Conservation (phyloP, 257 asterid genomes). For the Solanum medicagineum region DNA sequence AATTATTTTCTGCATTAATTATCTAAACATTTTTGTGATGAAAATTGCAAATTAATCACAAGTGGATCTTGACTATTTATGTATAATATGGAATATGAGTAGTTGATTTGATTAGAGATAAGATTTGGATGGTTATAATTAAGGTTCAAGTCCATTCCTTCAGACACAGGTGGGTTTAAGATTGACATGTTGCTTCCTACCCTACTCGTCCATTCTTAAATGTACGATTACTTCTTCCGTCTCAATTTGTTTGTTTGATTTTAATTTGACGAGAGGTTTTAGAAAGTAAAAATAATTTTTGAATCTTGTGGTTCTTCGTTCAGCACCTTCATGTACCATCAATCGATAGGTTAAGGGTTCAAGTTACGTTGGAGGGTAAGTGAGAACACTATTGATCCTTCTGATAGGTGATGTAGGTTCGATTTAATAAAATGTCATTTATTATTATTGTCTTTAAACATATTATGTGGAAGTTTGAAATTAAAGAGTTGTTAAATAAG, state of each 20-base stretch:
- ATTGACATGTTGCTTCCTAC: not conserved
- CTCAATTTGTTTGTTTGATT: not conserved
- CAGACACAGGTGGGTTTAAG: not conserved
- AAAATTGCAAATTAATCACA: not conserved
- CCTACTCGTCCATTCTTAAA: not conserved
- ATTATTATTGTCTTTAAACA: not conserved
- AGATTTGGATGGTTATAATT: not conserved
- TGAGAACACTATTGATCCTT: not conserved
- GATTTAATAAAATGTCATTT: not conserved
- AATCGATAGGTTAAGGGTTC: not conserved
- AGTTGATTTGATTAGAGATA: not conserved
- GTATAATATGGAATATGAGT: not conserved
- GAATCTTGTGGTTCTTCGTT: not conserved
- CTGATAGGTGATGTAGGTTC: not conserved
- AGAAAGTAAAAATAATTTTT: not conserved
- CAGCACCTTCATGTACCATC: not conserved
- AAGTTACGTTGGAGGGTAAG: not conserved
- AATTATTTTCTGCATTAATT: not conserved
- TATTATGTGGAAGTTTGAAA: not conserved
- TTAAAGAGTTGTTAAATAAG: not conserved
- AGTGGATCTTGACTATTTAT: not conserved
- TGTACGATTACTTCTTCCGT: no score
- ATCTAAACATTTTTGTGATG: not conserved
- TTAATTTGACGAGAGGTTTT: rapidly evolving
- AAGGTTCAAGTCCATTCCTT: not conserved